These are phyloP conservation scores for Didymella arachidicola DNA, from an alignment of 2,329 filamentous ascomycete genomes.

Conservation along the genomic window DNA sequence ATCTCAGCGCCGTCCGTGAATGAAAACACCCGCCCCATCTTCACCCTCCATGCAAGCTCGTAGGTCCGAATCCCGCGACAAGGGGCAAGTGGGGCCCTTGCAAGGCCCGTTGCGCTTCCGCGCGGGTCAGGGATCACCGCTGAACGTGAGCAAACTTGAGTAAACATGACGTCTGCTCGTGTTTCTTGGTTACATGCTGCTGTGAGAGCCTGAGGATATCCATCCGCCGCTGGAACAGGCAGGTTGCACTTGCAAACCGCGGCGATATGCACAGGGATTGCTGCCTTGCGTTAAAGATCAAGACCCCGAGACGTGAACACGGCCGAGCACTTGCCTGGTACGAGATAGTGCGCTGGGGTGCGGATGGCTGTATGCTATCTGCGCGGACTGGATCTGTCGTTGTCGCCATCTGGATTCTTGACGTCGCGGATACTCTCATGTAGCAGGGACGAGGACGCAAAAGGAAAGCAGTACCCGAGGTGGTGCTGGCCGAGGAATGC, in stretches of 20 bases:
- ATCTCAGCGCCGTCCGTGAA: too few species aligned
- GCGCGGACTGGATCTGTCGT: background rate
- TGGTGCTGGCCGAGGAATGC: background rate
- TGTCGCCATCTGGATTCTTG: background rate
- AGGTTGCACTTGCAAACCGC: too few species aligned
- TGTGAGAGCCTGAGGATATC: too few species aligned
- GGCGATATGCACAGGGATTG: background rate
- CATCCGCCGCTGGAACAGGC: background rate
- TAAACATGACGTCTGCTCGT: background rate
- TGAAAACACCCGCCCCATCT: too few species aligned
- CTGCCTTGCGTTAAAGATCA: background rate
- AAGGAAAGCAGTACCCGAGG: background rate
- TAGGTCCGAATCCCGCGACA: too few species aligned
- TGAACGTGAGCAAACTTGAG: background rate
- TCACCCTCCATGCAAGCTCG: background rate
- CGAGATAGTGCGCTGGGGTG: background rate
- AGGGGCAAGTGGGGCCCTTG: background rate
- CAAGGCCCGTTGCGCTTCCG: background rate
- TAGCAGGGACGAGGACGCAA: background rate
- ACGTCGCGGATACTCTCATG: background rate
- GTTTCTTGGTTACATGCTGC: too few species aligned
- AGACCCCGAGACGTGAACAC: background rate
- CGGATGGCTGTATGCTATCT: background rate
- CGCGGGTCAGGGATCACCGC: background rate
- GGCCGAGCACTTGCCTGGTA: background rate